Evolutionary conservation across 345 rosid species (phyloP).

Genomic region (Citrus unshiu): DNA sequence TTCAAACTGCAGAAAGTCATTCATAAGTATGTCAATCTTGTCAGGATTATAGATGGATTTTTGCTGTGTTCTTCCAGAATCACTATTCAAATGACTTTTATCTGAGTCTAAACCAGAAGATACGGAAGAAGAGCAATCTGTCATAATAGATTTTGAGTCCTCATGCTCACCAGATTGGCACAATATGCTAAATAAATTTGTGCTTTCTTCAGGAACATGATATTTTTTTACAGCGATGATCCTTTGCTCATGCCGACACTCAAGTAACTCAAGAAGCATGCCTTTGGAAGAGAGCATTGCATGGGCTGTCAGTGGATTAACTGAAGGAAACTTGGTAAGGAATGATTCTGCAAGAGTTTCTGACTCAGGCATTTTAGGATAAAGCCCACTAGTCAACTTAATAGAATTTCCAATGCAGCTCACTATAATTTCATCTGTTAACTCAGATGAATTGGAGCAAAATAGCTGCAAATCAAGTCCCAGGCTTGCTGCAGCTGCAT

Average conservation of each 20-base stretch:
- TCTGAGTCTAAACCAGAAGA: conserved; percentile 76
- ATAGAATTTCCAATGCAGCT: conserved; percentile 52
- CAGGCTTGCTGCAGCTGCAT: conserved; percentile 91
- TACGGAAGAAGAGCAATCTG: conserved; percentile 84
- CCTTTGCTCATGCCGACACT: conserved; percentile 55
- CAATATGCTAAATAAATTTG: conserved; percentile 57
- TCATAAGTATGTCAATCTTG: conserved; percentile 30
- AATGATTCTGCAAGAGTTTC: conserved; percentile 88
- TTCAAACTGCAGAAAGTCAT: conserved; percentile 37
- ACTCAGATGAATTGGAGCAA: conserved; percentile 66
- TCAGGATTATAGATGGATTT: conserved; percentile 24
- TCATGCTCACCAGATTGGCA: conserved; percentile 82
- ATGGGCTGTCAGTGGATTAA: conserved; percentile 85
- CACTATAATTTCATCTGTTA: conserved; percentile 72
- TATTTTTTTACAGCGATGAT: conserved; percentile 45
- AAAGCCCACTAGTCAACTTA: conserved; percentile 37
- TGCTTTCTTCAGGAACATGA: conserved; percentile 68
- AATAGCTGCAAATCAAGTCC: conserved; percentile 84
- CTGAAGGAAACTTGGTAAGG: conserved; percentile 86
- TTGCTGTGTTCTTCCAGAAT: conserved; percentile 38
- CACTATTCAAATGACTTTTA: conserved; percentile 37
- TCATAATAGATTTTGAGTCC: conserved; percentile 88
- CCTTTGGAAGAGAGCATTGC: conserved; percentile 65
- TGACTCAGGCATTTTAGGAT: conserved; percentile 73
- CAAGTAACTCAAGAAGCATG: conserved; percentile 60